Conservation (phyloP, 345 rosid genomes). For the Sonneratia caseolaris region DNA sequence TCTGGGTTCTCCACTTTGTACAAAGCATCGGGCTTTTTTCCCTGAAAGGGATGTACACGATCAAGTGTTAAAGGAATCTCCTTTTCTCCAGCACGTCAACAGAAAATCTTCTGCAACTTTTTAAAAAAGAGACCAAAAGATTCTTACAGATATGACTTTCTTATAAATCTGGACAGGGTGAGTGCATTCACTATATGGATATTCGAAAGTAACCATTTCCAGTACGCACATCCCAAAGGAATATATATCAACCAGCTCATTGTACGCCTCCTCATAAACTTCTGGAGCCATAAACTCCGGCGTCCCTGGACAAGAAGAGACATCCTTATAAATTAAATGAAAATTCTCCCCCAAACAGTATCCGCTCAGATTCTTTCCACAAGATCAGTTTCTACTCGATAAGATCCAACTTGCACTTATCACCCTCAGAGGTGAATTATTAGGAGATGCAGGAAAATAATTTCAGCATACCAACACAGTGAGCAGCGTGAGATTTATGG, state of each 20-base stretch:
- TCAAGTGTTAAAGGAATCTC: not conserved
- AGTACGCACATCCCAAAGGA: conserved; percentile 97
- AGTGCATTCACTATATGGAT: conserved; percentile 89
- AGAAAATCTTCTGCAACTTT: not conserved
- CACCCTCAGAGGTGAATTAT: not conserved
- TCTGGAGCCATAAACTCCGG: conserved; percentile 99
- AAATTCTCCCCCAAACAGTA: not conserved
- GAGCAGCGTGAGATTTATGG: conserved; percentile 76
- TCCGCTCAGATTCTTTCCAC: not conserved
- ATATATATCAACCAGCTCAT: conserved; percentile 89
- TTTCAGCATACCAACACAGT: conserved; percentile 66
- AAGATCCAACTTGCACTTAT: not conserved
- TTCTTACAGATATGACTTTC: conserved; percentile 90
- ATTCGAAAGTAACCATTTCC: conserved; percentile 97
- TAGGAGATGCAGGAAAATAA: not conserved
- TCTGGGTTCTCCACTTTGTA: conserved; percentile 73
- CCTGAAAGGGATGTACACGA: conserved; percentile 33
- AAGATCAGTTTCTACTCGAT: not conserved
- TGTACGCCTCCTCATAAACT: conserved; percentile 89
- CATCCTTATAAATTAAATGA: not conserved
- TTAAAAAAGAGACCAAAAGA: conserved; percentile 3
- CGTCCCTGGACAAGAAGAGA: conserved; percentile 44
- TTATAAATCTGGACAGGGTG: conserved; percentile 98
- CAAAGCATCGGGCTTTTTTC: conserved; percentile 84
- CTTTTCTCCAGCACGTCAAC: not conserved